These are phyloP conservation scores for Malassezia equina DNA, from an alignment of 1,284 basidiomycete species.

Conservation along the genomic window DNA sequence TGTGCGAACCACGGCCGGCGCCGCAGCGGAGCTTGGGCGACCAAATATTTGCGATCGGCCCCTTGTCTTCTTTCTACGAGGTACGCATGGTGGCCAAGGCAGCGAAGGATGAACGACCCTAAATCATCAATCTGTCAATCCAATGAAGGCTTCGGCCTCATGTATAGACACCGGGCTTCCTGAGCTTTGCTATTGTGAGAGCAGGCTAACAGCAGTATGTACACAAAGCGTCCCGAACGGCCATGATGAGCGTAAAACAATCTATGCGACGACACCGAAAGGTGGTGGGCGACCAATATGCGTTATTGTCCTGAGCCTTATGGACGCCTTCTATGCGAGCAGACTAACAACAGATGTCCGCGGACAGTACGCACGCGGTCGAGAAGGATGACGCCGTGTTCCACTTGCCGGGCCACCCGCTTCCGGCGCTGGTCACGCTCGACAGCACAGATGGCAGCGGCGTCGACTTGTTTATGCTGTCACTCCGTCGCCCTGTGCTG, in stretches of 20 bases:
- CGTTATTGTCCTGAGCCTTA: constrained; percentile 19
- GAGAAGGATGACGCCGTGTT: constrained; percentile 24
- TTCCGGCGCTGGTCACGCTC: constrained; percentile 33
- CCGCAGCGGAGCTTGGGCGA: too few relatives aligned
- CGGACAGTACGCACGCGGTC: neutral
- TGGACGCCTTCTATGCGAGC: neutral
- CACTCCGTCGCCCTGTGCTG: constrained; percentile 30
- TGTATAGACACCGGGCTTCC: constrained; percentile 12
- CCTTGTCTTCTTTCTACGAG: constrained; percentile 1
- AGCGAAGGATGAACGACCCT: neutral
- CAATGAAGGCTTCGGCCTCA: constrained; percentile 12
- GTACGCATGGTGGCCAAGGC: neutral
- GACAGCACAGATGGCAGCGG: constrained; percentile 19
- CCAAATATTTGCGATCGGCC: constrained; percentile 1
- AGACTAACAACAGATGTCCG: constrained; percentile 11
- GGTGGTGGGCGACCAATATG: constrained; percentile 18
- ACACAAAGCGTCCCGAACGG: neutral
- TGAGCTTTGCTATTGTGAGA: neutral
- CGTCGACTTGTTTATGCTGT: constrained; percentile 38
- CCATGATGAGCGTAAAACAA: constrained; percentile 11
- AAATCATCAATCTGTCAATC: constrained; percentile 20
- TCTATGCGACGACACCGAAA: constrained; percentile 17
- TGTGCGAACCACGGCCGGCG: too few relatives aligned
- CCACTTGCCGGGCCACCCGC: constrained; percentile 39
- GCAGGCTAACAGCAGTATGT: constrained; percentile 8